Conservation (phyloP, 257 asterid species). For the Solanum habrochaites region DNA sequence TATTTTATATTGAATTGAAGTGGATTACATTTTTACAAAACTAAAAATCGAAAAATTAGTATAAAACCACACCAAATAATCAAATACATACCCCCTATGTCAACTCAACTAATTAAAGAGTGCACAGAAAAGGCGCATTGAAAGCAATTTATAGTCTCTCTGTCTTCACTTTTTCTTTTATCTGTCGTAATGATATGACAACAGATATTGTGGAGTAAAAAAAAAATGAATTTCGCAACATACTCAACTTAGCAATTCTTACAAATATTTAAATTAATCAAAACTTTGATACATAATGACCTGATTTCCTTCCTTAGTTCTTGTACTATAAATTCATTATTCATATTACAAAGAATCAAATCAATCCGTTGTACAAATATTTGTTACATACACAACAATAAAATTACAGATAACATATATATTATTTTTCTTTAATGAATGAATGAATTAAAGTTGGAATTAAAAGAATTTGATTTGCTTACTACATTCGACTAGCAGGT, state of each 20-base stretch:
- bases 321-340: not conserved
- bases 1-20: too few species aligned
- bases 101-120: too few species aligned
- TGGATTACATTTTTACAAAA: too few species aligned
- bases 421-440: too few species aligned
- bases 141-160: not conserved
- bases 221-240: not conserved
- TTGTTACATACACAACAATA: not conserved
- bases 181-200: not conserved
- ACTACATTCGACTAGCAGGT: conserved; percentile 31
- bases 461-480: not conserved
- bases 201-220: not conserved
- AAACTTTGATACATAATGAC: not conserved
- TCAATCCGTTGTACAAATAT: not conserved
- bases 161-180: not conserved
- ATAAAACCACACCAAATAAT: too few species aligned
- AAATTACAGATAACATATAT: not conserved
- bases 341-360: not conserved
- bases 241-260: not conserved
- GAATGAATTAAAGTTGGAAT: not conserved
- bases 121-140: not conserved
- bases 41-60: too few species aligned
- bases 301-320: not conserved
- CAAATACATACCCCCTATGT: too few species aligned
- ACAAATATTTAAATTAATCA: not conserved